Evolutionary conservation across 208 protist species (phyloP).

Genomic region (Pavlovales sp.): DNA sequence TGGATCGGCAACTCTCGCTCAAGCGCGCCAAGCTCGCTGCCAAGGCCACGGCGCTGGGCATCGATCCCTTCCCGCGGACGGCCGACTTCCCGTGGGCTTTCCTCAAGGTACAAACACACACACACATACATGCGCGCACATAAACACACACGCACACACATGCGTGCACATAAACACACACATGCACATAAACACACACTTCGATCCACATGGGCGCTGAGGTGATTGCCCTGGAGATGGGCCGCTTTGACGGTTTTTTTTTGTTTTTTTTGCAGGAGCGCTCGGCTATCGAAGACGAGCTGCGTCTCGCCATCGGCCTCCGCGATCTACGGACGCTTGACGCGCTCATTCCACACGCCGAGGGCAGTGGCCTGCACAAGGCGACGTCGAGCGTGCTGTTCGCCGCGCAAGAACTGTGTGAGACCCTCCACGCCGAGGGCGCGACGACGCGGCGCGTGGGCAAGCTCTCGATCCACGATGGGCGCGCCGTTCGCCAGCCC

Average conservation of each 20-base stretch:
- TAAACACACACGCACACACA: too few species aligned
- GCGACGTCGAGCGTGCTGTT: not conserved
- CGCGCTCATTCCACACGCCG: not conserved
- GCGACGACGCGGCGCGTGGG: not conserved
- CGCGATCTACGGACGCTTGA: not conserved
- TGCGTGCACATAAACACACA: too few species aligned
- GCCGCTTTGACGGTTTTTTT: too few species aligned
- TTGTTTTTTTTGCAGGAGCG: too few species aligned
- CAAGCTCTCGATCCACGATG: not conserved
- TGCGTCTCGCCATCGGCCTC: constrained; percentile 22
- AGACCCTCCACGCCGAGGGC: constrained; percentile 5
- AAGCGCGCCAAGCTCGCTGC: not conserved
- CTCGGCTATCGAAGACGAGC: not conserved
- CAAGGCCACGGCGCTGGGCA: not conserved
- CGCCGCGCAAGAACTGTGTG: not conserved
- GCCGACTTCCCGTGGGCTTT: not conserved
- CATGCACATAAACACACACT: too few species aligned
- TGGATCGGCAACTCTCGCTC: not conserved
- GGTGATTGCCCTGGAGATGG: too few species aligned
- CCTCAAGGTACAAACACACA: too few species aligned
- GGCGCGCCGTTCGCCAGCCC: too few species aligned
- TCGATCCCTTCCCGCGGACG: not conserved
- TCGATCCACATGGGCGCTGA: too few species aligned
- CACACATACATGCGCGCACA: too few species aligned
- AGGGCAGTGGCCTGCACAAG: not conserved